Base-by-base conservation (phyloP, 1,139 yeast genomes). In the Hyphopichia fennica region DNA sequence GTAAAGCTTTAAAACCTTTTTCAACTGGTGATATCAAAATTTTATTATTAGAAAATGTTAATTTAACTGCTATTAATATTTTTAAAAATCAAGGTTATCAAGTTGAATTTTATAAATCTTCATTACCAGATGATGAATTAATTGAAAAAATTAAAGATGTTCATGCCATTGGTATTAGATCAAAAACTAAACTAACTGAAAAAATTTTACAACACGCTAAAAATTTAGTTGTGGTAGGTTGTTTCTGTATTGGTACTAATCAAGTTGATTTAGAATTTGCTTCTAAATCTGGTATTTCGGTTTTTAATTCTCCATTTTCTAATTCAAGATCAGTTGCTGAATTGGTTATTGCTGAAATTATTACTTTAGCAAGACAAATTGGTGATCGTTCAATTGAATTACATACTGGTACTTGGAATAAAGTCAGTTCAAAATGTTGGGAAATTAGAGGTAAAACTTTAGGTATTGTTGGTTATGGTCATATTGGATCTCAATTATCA, bases 261-360 rank as follows among this genome's bases (percentile, higher is more conserved):
- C 99, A 93, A 73, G 99, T 93, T 45, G 95, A 93, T 64, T 78
- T 93, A 53, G 88, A 87, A 52, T 87, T 66, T 57, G 99, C 99
- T 46, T 97, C 98, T 50, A 81, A 84, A 60, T 78, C 81, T 40
- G 99, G 99, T 72, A 80, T 91, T 65, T 91, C 98, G 40, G 99
- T 93, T 27, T 93, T 93, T 84, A 93, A 93, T 77, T 93, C 99
- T 30, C 99, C 99, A 44, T 93, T 95, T 74, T 90, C 97, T 52
- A 93, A 93, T 75, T 93, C 99, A 28, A 85, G 99, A 72, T 90
- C 97, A 4, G 99, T 93, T 38, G 99, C 99, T 46, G 99, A 93
- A 72, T 79, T 95, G 57, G 96, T 95, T 45, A 90, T 93, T 68
- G 96, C 95, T 52, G 97, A 93, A 72, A 83, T 93, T 60, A 89